Evolutionary conservation across 139 green algal species (phyloP).

Genomic region (Chlorella sp.): DNA sequence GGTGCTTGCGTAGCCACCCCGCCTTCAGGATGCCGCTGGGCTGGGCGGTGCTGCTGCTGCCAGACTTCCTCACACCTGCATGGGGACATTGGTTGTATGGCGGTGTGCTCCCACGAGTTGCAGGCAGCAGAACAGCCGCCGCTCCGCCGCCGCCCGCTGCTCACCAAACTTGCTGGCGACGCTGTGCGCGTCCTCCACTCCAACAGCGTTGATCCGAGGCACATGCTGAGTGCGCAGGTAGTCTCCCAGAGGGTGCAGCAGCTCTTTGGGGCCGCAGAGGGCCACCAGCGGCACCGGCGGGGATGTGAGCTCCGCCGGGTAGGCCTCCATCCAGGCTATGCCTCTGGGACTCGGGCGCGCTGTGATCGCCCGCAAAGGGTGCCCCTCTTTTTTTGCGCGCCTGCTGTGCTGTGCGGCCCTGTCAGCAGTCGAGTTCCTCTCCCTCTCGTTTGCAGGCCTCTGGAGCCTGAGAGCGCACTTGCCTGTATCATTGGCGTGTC

Average conservation of each 20-base stretch:
- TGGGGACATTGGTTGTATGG: neutral
- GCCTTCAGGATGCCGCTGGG: constrained; percentile 51
- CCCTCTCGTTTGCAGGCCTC: no score
- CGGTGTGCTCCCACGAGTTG: neutral
- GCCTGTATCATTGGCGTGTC: no score
- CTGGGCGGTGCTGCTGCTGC: no score
- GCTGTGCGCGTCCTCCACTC: constrained; percentile 20
- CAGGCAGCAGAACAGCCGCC: neutral
- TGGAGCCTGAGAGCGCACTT: no score
- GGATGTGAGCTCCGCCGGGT: constrained; percentile 40
- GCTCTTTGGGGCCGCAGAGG: constrained; percentile 33
- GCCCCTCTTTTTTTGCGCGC: no score
- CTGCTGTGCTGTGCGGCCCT: no score
- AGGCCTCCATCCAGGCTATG: constrained; percentile 22
- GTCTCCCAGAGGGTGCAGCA: constrained; percentile 33
- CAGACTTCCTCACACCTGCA: neutral
- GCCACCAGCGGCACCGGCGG: constrained; percentile 55
- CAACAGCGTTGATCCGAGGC: constrained; percentile 13
- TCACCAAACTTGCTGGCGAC: constrained; percentile 21
- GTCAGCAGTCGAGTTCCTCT: no score
- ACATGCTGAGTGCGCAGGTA: constrained; percentile 36
- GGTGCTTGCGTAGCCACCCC: constrained; percentile 71
- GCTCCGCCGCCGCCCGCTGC: neutral
- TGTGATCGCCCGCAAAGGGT: no score
- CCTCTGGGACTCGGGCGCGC: no score